Evolutionary conservation across 164 flowering plant genomes (phyloP).

Genomic region (Vitis rotundifolia): DNA sequence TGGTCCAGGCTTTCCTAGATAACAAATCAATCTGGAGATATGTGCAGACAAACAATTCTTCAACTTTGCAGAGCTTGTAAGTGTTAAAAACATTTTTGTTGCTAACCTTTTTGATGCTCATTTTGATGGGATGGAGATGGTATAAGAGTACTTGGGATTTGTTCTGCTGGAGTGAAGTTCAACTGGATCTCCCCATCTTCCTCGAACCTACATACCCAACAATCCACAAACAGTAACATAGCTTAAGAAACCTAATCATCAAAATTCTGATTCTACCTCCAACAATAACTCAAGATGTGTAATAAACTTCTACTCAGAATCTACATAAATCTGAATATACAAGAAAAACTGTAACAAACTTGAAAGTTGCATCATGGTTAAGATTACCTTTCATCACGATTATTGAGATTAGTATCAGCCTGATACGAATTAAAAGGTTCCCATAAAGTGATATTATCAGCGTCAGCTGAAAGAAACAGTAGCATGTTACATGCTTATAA

Average conservation of each 20-base stretch:
- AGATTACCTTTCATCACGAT: constrained; percentile 74
- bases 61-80: not conserved
- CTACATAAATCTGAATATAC: not conserved
- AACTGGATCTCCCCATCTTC: constrained; percentile 58
- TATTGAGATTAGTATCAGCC: constrained; percentile 26
- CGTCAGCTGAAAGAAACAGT: constrained; percentile 53
- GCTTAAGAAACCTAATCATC: too few species aligned
- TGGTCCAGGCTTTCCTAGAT: not conserved
- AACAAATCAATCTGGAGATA: not conserved
- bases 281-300: too few species aligned
- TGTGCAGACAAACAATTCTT: not conserved
- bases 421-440: constrained; percentile 52
- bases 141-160: constrained; percentile 45
- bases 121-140: constrained; percentile 65
- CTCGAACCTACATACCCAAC: constrained; percentile 58
- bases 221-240: not conserved
- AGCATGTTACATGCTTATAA: not conserved
- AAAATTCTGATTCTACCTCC: too few species aligned
- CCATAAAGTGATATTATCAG: constrained; percentile 65
- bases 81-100: not conserved
- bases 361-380: not conserved
- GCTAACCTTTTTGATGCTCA: constrained; percentile 45
- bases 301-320: too few species aligned
- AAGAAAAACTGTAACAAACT: not conserved
- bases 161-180: constrained; percentile 49